Conservation (phyloP, 768 basidiomycete species). For the Lentinus brumalis region DNA sequence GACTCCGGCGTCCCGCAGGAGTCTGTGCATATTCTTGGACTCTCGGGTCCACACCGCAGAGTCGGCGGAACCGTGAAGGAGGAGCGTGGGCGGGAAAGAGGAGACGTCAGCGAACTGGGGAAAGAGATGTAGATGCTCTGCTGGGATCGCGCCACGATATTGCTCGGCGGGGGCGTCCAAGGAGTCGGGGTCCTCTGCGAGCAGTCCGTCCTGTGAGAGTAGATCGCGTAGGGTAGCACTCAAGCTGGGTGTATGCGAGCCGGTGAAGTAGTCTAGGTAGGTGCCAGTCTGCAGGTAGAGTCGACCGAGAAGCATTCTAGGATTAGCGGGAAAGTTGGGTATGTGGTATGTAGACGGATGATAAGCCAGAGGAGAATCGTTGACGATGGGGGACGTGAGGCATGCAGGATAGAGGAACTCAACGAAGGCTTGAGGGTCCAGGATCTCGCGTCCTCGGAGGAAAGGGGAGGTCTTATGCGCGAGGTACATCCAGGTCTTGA, state of each 20-base stretch:
- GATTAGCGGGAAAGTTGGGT: conserved; percentile 63
- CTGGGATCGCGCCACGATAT: conserved; percentile 28
- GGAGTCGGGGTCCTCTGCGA: background rate
- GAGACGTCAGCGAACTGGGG: conserved; percentile 44
- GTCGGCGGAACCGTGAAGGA: conserved; percentile 52
- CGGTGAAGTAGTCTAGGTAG: conserved; percentile 61
- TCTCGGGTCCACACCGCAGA: conserved; percentile 46
- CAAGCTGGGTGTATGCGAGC: conserved; percentile 45
- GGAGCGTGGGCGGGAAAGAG: conserved; percentile 48
- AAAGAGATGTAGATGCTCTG: conserved; percentile 40
- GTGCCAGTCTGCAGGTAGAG: conserved; percentile 61
- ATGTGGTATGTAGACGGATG: conserved; percentile 45
- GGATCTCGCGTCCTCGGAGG: conserved; percentile 55
- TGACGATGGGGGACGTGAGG: conserved; percentile 25
- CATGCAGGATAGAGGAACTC: conserved; percentile 50
- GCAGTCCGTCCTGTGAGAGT: background rate
- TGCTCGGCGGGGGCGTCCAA: background rate
- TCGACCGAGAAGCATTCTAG: conserved; percentile 58
- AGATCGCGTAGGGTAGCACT: conserved; percentile 42
- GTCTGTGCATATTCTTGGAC: conserved; percentile 37
- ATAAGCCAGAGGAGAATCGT: conserved; percentile 51
- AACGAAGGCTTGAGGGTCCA: conserved; percentile 48
- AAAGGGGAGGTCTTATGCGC: conserved; percentile 50
- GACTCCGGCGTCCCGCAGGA: conserved; percentile 41
- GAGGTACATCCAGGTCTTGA: conserved; percentile 55